These are phyloP conservation scores for Neurospora sp. DNA, from an alignment of 495 filamentous ascomycete genomes.

Conservation along the genomic window DNA sequence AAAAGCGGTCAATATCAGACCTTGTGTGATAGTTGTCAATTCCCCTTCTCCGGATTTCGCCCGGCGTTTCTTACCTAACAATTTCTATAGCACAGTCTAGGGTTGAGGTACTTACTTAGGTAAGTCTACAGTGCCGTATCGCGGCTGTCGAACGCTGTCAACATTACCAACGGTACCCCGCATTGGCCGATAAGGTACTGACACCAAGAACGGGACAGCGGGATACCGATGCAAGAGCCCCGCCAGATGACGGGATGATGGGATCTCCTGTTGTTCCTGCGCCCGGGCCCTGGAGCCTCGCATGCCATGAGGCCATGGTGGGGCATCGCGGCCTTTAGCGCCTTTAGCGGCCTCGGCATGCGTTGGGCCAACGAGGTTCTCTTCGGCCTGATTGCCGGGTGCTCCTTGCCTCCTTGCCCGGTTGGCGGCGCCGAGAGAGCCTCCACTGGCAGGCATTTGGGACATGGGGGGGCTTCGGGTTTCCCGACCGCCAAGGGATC, in stretches of 20 bases:
- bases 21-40: neutral
- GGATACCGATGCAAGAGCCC: neutral
- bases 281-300: neutral
- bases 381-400: neutral
- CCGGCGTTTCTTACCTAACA: neutral
- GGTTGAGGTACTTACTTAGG: neutral
- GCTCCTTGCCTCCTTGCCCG: neutral
- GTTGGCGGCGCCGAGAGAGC: neutral
- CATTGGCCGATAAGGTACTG: neutral
- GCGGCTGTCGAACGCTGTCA: neutral
- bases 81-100: neutral
- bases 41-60: neutral
- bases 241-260: neutral
- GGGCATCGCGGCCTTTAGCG: neutral
- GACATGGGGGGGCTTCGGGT: neutral
- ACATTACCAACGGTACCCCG: neutral
- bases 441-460: neutral
- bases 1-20: neutral
- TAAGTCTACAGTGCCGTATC: neutral
- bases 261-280: neutral
- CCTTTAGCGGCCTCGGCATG: neutral
- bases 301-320: neutral
- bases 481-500: neutral
- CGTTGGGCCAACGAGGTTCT: neutral
- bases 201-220: neutral